Conservation (phyloP, 257 asterid species). For the Solanum paucissectum region DNA sequence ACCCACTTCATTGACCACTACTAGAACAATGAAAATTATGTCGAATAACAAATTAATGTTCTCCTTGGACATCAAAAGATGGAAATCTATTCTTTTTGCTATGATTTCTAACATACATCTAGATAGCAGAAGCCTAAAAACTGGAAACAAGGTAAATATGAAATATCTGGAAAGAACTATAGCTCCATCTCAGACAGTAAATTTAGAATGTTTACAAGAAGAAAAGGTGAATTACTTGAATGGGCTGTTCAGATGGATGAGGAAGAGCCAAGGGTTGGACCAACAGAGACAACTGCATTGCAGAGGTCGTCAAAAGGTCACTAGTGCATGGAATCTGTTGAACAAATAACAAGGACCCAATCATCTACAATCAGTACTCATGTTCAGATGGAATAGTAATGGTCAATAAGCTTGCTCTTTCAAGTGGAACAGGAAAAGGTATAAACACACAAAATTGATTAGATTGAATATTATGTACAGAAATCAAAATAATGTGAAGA, state of each 20-base stretch:
- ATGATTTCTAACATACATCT: background rate
- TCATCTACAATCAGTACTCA: background rate
- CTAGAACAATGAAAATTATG: background rate
- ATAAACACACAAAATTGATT: conserved; percentile 1
- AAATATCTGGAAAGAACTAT: background rate
- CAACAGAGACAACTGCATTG: conserved; percentile 88
- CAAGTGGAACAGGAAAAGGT: conserved; percentile 11
- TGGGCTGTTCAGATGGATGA: conserved; percentile 91
- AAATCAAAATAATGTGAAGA: background rate
- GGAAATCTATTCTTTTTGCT: background rate
- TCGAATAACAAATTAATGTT: background rate
- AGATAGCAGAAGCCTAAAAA: background rate
- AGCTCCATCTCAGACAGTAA: background rate
- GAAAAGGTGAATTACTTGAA: conserved; percentile 51
- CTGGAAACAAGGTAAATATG: background rate
- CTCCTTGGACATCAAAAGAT: background rate
- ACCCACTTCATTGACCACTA: background rate
- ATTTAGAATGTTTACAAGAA: background rate
- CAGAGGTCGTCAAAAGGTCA: conserved; percentile 86
- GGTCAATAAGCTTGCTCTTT: background rate
- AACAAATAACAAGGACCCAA: background rate
- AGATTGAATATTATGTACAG: background rate
- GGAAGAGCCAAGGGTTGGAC: conserved; percentile 98
- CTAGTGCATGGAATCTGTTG: conserved; percentile 82
- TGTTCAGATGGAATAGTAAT: background rate